phyloP scores from a whole-genome alignment of 306 rosid species.

The Gastrolobium bilobum region DNA sequence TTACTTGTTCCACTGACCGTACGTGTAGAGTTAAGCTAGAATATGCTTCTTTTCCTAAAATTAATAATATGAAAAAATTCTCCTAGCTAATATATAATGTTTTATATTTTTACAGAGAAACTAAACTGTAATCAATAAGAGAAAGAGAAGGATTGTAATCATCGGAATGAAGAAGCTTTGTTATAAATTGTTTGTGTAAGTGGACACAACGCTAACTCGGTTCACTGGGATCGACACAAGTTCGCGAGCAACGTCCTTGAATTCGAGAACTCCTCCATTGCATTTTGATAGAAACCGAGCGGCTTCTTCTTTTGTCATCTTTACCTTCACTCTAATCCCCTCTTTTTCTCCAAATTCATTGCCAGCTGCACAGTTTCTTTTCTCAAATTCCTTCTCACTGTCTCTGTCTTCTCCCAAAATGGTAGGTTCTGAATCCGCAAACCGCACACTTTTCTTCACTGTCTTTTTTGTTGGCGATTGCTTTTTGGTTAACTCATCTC shows the following conservation, averaged over 20 bases:
- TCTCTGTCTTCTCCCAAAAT: conserved; percentile 53
- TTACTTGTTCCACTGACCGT: no score
- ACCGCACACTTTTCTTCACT: conserved; percentile 47
- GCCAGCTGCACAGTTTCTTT: not conserved
- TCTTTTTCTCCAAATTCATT: conserved; percentile 26
- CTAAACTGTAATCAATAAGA: not conserved
- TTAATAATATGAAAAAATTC: not conserved
- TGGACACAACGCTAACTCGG: conserved; percentile 42
- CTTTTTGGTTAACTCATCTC: conserved; percentile 61
- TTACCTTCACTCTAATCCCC: conserved; percentile 65
- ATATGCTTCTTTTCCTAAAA: no score
- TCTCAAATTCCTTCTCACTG: not conserved
- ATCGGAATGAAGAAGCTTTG: not conserved
- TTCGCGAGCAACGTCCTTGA: conserved; percentile 64
- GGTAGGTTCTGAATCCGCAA: conserved; percentile 53
- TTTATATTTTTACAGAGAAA: not conserved
- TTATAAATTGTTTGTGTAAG: not conserved
- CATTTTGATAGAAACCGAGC: conserved; percentile 61
- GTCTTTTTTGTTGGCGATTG: conserved; percentile 37
- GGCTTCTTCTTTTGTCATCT: conserved; percentile 81
- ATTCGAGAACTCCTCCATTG: conserved; percentile 67
- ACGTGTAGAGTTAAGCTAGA: no score
- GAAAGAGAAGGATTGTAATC: not conserved
- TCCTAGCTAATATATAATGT: not conserved
- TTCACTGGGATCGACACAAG: conserved; percentile 49